Percentiles rank a stretch among this genome's conserved stretches.
These are phyloP conservation scores for Malania oleifera DNA, from an alignment of 164 flowering plant species.

Conservation along the genomic window DNA sequence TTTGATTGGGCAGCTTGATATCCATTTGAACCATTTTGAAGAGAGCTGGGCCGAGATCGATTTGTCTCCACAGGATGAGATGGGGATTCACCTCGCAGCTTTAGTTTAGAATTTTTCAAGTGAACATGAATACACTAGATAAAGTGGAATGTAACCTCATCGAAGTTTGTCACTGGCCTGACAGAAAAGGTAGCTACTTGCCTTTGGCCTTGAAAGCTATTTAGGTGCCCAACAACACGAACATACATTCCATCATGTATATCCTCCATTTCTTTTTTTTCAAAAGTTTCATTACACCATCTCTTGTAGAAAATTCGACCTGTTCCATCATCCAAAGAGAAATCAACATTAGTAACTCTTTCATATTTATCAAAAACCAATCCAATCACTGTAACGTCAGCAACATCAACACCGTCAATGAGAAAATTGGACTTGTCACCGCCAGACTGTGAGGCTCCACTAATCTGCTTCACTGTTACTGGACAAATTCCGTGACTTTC, in stretches of 20 bases:
- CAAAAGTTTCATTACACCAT: constrained; percentile 65
- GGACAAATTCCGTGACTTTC: constrained; percentile 43
- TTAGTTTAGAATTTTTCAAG: too few species aligned
- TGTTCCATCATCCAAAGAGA: constrained; percentile 66
- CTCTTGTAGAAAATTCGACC: constrained; percentile 49
- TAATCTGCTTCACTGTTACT: constrained; percentile 65
- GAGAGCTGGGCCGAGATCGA: too few species aligned
- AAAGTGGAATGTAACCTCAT: too few species aligned
- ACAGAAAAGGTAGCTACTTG: constrained; percentile 49
- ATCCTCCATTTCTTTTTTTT: constrained; percentile 50
- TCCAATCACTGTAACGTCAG: constrained; percentile 70
- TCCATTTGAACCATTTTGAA: too few species aligned
- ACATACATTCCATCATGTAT: constrained; percentile 57
- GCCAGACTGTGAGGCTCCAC: constrained; percentile 51
- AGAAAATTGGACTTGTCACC: constrained; percentile 47
- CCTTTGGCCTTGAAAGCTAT: constrained; percentile 34
- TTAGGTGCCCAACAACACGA: constrained; percentile 52
- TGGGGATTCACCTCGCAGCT: too few species aligned
- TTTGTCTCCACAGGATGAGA: too few species aligned
- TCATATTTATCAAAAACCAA: constrained; percentile 42
- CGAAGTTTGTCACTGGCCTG: too few species aligned
- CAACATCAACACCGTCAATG: too few species aligned
- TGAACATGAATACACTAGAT: too few species aligned
- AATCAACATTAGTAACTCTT: constrained; percentile 51
- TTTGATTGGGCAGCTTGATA: too few species aligned